Evolutionary conservation across 2,329 filamentous ascomycete genomes (phyloP).

Genomic region (Alternaria postmessia): DNA sequence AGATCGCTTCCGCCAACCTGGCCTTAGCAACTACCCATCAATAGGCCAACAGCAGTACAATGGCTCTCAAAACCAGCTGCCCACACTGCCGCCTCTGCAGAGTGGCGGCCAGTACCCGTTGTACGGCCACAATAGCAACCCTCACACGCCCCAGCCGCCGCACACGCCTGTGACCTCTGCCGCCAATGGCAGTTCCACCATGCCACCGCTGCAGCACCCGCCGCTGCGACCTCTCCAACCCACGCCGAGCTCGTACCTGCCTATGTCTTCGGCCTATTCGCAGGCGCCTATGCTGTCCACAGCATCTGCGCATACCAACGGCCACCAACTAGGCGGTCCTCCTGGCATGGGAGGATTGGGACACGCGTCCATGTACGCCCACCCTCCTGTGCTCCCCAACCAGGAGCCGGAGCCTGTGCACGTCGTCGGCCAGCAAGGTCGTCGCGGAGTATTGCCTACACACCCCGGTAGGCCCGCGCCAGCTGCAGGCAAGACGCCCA

Average conservation of each 20-base stretch:
- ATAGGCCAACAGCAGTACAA: conserved; percentile 44
- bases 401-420: conserved; percentile 74
- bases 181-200: conserved; percentile 39
- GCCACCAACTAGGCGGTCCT: conserved; percentile 47
- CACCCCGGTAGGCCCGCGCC: conserved; percentile 85
- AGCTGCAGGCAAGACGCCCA: conserved; percentile 79
- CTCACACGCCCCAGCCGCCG: conserved; percentile 49
- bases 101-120: conserved; percentile 40
- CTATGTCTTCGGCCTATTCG: conserved; percentile 46
- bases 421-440: conserved; percentile 92
- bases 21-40: conserved; percentile 44
- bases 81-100: conserved; percentile 49
- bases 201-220: conserved; percentile 49
- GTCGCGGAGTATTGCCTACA: conserved; percentile 89
- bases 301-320: conserved; percentile 44
- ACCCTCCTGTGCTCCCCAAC: conserved; percentile 49
- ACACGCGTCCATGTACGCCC: conserved; percentile 50
- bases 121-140: conserved; percentile 50
- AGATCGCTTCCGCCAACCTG: conserved; percentile 48
- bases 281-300: conserved; percentile 47
- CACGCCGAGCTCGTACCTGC: conserved; percentile 46
- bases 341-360: conserved; percentile 50
- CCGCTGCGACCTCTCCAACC: conserved; percentile 50
- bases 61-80: conserved; percentile 40
- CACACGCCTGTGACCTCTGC: conserved; percentile 48